Evolutionary conservation across 306 rosid genomes (phyloP).

Genomic region (Corylus heterophylla): DNA sequence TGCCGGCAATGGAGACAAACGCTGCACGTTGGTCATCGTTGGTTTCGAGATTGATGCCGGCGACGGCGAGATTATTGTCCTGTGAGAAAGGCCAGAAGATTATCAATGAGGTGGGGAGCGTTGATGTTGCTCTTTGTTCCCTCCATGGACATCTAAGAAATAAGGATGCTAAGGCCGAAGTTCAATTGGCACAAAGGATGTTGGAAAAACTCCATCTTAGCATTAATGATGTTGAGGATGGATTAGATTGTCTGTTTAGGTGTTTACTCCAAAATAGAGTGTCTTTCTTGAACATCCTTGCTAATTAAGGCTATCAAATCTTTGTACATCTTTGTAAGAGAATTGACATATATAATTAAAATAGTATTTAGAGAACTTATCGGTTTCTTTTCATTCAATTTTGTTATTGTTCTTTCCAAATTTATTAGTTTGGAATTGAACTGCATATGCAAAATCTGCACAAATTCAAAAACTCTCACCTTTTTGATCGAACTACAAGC

Average conservation of each 20-base stretch:
- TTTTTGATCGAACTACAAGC: neutral
- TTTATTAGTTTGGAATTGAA: neutral
- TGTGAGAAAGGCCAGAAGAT: conserved; percentile 42
- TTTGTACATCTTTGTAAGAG: conserved; percentile 13
- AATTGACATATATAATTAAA: neutral
- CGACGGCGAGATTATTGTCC: conserved; percentile 27
- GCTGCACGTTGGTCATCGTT: conserved; percentile 34
- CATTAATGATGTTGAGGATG: conserved; percentile 49
- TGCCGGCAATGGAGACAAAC: conserved; percentile 46
- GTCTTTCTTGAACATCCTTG: conserved; percentile 59
- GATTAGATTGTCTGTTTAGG: conserved; percentile 60
- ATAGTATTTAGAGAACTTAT: neutral
- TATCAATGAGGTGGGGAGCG: conserved; percentile 43
- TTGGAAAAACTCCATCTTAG: conserved; percentile 45
- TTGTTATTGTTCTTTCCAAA: neutral
- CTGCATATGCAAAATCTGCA: neutral
- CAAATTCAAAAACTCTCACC: neutral
- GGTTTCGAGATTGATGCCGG: conserved; percentile 51
- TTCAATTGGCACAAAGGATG: conserved; percentile 43
- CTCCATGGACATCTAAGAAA: conserved; percentile 37
- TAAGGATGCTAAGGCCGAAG: conserved; percentile 36
- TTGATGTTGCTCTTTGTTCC: conserved; percentile 46
- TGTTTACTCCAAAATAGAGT: conserved; percentile 75
- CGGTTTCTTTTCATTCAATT: neutral
- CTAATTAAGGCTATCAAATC: conserved; percentile 28